These are phyloP conservation scores for Mortierella sp. DNA, from an alignment of 371 early-diverging fungal genomes.

Conservation along the genomic window DNA sequence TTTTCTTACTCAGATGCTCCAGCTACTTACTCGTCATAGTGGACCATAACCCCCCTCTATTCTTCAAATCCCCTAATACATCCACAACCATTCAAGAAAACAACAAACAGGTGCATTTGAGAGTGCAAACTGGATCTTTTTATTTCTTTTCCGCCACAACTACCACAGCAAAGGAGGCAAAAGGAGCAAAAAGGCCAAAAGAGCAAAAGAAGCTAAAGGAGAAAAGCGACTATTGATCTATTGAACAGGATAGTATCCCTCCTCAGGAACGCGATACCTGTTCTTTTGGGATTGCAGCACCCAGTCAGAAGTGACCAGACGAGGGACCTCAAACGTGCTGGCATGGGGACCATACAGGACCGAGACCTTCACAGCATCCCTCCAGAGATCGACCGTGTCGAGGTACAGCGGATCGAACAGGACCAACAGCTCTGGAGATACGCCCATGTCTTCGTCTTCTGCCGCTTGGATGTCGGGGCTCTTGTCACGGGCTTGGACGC, in stretches of 20 bases:
- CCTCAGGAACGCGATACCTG: conserved; percentile 38
- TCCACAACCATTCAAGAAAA: no score
- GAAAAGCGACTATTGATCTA: not conserved
- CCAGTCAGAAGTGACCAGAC: conserved; percentile 46
- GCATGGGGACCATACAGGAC: conserved; percentile 27
- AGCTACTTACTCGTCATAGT: no score
- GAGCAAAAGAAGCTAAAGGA: not conserved
- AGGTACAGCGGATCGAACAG: conserved; percentile 45
- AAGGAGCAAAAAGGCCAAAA: no score
- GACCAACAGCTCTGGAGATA: conserved; percentile 26
- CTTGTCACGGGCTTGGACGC: not conserved
- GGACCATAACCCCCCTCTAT: no score
- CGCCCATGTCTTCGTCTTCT: conserved; percentile 23
- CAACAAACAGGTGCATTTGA: no score
- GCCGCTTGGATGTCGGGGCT: not conserved
- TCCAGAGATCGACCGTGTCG: conserved; percentile 43
- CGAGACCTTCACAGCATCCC: conserved; percentile 26
- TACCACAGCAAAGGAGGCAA: no score
- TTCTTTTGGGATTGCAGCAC: conserved; percentile 33
- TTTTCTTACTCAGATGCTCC: no score
- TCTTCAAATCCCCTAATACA: no score
- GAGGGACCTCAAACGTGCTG: conserved; percentile 34
- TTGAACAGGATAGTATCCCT: conserved; percentile 28
- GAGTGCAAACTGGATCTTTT: no score
- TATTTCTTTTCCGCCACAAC: no score